Evolutionary conservation across 164 flowering plant genomes (phyloP).

Genomic region (Kingdonia uniflora): DNA sequence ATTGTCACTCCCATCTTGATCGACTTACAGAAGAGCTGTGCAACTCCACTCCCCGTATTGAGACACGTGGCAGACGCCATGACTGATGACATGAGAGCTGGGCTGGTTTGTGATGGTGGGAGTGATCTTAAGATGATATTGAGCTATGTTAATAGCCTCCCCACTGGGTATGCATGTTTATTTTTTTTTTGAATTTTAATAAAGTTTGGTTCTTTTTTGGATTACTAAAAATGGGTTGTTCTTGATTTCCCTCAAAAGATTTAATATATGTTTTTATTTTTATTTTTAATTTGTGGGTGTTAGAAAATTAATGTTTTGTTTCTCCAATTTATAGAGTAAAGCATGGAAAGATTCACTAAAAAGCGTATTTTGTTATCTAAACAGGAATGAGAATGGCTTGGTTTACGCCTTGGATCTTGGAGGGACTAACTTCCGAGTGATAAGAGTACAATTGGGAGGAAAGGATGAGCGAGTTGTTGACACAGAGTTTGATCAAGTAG

Average conservation of each 20-base stretch:
- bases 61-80: slow-evolving; percentile 72
- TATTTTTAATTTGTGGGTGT: background rate
- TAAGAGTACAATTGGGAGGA: slow-evolving; percentile 83
- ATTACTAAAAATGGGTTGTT: background rate
- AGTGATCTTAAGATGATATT: slow-evolving; percentile 79
- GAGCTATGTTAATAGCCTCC: slow-evolving; percentile 58
- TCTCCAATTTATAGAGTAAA: too few species aligned
- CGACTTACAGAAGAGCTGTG: slow-evolving; percentile 47
- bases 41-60: slow-evolving; percentile 62
- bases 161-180: slow-evolving; percentile 49
- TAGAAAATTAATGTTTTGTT: background rate
- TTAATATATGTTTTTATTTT: background rate
- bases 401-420: slow-evolving; percentile 93
- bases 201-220: background rate
- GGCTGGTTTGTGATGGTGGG: slow-evolving; percentile 67
- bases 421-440: slow-evolving; percentile 84
- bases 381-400: slow-evolving; percentile 79
- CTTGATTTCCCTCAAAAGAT: background rate
- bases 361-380: background rate
- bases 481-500: slow-evolving; percentile 67
- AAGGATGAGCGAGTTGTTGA: slow-evolving; percentile 46
- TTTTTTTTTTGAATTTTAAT: background rate
- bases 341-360: background rate
- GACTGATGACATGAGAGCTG: slow-evolving; percentile 73
- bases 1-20: slow-evolving; percentile 36